A percentile compares a stretch with the other conserved stretches of the same genome.
Conservation (phyloP, 1,284 basidiomycete species). For the Testicularia cyperi region DNA sequence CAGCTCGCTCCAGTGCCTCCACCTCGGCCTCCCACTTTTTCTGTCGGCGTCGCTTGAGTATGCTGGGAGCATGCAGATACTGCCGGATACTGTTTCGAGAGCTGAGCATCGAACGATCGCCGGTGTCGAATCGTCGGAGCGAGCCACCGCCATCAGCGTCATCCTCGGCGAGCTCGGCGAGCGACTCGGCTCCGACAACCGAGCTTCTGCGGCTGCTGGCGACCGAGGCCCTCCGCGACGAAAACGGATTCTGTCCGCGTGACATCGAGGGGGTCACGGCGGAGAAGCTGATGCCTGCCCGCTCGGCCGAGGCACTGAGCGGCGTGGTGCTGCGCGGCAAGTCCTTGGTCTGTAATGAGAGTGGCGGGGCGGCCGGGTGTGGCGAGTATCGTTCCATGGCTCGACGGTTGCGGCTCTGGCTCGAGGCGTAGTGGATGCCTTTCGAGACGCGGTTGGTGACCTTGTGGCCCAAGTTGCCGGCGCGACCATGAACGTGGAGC, state of each 20-base stretch:
- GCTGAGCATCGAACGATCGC: slow-evolving; percentile 23
- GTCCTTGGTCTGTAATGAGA: slow-evolving; percentile 19
- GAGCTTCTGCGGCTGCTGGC: slow-evolving; percentile 33
- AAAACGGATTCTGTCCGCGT: slow-evolving; percentile 10
- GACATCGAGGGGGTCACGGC: slow-evolving; percentile 18
- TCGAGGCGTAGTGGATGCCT: slow-evolving; percentile 46
- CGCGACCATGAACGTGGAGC: slow-evolving; percentile 13
- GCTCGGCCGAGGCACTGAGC: slow-evolving; percentile 4
- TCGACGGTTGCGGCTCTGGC: slow-evolving; percentile 44
- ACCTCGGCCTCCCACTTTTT: slow-evolving; percentile 38
- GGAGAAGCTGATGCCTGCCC: slow-evolving; percentile 10
- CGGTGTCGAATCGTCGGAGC: slow-evolving; percentile 9
- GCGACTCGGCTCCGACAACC: slow-evolving; percentile 8
- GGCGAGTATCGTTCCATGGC: slow-evolving; percentile 54
- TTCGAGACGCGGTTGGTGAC: slow-evolving; percentile 35
- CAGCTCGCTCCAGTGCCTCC: slow-evolving; percentile 15
- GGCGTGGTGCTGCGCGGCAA: slow-evolving; percentile 11
- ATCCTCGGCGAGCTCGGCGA: neutral
- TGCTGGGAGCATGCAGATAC: slow-evolving; percentile 21
- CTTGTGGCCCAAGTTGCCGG: slow-evolving; percentile 20
- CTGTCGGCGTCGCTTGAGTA: slow-evolving; percentile 32
- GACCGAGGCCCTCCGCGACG: slow-evolving; percentile 18
- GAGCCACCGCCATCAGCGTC: slow-evolving; percentile 6
- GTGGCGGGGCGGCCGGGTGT: slow-evolving; percentile 13
- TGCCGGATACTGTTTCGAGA: slow-evolving; percentile 31